Conservation (phyloP, 352 stramenopile genomes). For the Phytophthora syringae region DNA sequence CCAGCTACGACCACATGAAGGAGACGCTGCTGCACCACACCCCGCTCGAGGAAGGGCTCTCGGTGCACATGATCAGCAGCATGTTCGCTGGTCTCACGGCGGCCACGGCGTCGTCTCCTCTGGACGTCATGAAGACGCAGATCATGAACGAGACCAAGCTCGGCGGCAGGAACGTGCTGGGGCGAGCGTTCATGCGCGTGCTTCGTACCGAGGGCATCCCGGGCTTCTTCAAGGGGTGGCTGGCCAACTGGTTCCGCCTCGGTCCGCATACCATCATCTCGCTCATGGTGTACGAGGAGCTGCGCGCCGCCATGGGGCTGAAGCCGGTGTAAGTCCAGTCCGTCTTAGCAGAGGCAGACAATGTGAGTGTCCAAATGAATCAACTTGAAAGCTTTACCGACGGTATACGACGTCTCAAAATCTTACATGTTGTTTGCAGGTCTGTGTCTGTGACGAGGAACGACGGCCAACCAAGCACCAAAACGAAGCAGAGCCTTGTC, state of each 20-base stretch:
- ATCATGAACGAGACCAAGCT: constrained; percentile 78
- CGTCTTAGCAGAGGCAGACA: too few relatives aligned
- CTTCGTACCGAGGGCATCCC: constrained; percentile 58
- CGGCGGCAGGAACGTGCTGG: constrained; percentile 48
- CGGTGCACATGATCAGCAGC: constrained; percentile 70
- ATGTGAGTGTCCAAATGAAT: background rate
- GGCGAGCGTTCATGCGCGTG: constrained; percentile 61
- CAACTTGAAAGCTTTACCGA: background rate
- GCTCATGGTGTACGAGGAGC: constrained; percentile 77
- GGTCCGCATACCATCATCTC: constrained; percentile 82
- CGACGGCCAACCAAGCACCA: background rate
- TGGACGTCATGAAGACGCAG: constrained; percentile 88
- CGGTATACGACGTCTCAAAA: background rate
- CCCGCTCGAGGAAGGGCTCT: constrained; percentile 59
- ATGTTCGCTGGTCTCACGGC: constrained; percentile 80
- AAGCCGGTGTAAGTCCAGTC: constrained; percentile 59
- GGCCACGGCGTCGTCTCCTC: constrained; percentile 68
- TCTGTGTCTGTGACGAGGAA: background rate
- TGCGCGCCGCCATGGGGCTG: constrained; percentile 56
- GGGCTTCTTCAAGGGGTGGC: constrained; percentile 83
- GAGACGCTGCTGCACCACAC: constrained; percentile 57
- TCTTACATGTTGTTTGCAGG: too few relatives aligned
- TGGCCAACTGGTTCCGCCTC: constrained; percentile 78
- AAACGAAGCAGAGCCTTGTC: background rate
- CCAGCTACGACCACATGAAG: constrained; percentile 87